These are phyloP conservation scores for Tagetes erecta DNA, from an alignment of 129 eudicot species.

Conservation along the genomic window DNA sequence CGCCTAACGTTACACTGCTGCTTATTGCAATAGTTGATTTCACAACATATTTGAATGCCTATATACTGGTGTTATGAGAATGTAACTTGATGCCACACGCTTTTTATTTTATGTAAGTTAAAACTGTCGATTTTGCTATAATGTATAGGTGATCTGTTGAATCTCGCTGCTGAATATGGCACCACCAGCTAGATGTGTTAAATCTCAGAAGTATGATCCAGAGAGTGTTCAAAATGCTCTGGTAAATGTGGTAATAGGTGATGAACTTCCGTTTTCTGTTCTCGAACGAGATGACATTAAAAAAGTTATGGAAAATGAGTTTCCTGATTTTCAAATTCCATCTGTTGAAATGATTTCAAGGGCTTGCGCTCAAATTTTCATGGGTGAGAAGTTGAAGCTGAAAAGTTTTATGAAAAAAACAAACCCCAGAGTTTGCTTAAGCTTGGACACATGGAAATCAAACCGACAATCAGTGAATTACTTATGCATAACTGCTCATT, in stretches of 20 bases:
- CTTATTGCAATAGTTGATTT: not conserved
- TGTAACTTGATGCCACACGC: not conserved
- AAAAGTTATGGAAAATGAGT: not conserved
- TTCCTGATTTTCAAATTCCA: constrained; percentile 3
- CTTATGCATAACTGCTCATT: constrained; percentile 20
- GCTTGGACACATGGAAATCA: constrained; percentile 8
- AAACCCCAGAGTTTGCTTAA: constrained; percentile 12
- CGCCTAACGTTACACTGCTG: not conserved
- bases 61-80: not conserved
- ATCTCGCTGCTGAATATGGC: not conserved
- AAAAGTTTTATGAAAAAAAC: constrained; percentile 5
- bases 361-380: not conserved
- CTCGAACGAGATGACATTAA: not conserved
- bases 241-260: not conserved
- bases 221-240: constrained; percentile 13
- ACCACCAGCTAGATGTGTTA: not conserved
- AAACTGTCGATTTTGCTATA: not conserved
- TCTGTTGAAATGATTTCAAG: constrained; percentile 5
- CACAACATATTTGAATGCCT: not conserved
- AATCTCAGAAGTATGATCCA: not conserved
- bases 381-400: constrained; percentile 16
- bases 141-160: not conserved
- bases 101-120: too few species aligned
- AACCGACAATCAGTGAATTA: constrained; percentile 1
- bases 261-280: constrained; percentile 17